Evolutionary conservation across 371 early-diverging fungal genomes (phyloP).

Genomic region (Chytridiales sp.): DNA sequence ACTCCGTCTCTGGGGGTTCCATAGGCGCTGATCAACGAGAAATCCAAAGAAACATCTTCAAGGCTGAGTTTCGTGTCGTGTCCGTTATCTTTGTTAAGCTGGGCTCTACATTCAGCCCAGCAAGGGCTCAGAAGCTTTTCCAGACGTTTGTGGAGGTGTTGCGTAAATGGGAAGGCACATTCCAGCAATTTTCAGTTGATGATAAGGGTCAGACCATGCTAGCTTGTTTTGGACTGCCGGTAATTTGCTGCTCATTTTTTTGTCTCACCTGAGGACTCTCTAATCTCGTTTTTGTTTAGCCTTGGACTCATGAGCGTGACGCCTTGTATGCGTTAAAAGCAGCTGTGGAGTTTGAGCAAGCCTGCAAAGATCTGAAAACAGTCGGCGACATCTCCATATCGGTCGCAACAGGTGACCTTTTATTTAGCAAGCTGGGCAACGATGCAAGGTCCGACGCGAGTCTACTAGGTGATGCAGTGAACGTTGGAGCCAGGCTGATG

Average conservation of each 20-base stretch:
- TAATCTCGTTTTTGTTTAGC: background rate
- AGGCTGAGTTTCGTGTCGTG: background rate
- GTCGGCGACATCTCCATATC: background rate
- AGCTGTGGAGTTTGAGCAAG: background rate
- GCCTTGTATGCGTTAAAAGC: background rate
- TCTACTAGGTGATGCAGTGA: constrained; percentile 10
- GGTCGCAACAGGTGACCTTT: constrained; percentile 6
- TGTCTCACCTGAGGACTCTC: background rate
- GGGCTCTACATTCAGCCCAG: background rate
- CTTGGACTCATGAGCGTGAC: background rate
- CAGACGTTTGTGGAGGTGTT: background rate
- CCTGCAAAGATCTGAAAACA: background rate
- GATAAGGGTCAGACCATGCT: constrained; percentile 7
- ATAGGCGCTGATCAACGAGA: too few relatives aligned
- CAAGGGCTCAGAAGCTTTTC: background rate
- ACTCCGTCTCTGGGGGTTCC: too few relatives aligned
- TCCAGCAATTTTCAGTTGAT: constrained; percentile 14
- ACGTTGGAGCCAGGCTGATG: constrained; percentile 8
- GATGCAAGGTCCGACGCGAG: constrained; percentile 4
- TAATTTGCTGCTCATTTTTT: background rate
- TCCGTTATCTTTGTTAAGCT: constrained; percentile 5
- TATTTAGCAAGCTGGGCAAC: constrained; percentile 1
- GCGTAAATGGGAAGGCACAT: background rate
- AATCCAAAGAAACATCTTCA: background rate
- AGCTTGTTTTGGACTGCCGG: constrained; percentile 10